These are phyloP conservation scores for Myotisia sp. DNA, from an alignment of 2,329 filamentous ascomycete genomes.

Conservation along the genomic window DNA sequence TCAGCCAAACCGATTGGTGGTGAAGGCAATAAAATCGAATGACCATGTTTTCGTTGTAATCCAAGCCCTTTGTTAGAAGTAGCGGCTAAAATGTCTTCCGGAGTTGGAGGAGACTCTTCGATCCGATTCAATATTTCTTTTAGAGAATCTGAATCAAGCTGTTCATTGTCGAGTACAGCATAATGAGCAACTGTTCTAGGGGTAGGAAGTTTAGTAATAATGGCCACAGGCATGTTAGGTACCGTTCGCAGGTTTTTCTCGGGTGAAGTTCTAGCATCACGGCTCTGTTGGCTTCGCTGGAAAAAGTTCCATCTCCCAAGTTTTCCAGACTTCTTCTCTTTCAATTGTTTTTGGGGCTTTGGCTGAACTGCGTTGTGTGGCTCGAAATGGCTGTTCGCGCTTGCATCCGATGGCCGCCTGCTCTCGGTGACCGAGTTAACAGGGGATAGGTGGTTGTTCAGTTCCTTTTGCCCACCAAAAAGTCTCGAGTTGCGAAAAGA, in stretches of 20 bases:
- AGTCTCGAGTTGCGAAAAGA: constrained; percentile 18
- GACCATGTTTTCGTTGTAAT: constrained; percentile 20
- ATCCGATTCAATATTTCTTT: constrained; percentile 26
- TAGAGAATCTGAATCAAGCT: constrained; percentile 24
- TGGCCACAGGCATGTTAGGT: constrained; percentile 25
- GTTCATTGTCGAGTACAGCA: constrained; percentile 39
- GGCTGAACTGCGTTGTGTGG: background rate
- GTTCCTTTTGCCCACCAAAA: constrained; percentile 14
- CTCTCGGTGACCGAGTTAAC: background rate
- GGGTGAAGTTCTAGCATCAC: constrained; percentile 34
- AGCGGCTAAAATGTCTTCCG: constrained; percentile 17
- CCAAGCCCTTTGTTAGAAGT: constrained; percentile 17
- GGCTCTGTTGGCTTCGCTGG: constrained; percentile 28
- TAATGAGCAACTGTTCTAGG: constrained; percentile 43
- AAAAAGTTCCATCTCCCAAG: constrained; percentile 46
- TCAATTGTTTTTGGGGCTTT: constrained; percentile 11
- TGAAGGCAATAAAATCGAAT: constrained; percentile 30
- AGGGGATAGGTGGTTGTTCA: background rate
- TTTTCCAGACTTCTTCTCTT: constrained; percentile 22
- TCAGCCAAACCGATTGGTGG: constrained; percentile 26
- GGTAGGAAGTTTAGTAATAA: constrained; percentile 24
- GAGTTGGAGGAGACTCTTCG: constrained; percentile 28
- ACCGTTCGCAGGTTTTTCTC: constrained; percentile 4
- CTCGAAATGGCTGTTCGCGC: background rate
- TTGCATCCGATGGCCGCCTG: constrained; percentile 3